These are phyloP conservation scores for Odontarrhena argentea DNA, from an alignment of 345 rosid species.

Conservation along the genomic window DNA sequence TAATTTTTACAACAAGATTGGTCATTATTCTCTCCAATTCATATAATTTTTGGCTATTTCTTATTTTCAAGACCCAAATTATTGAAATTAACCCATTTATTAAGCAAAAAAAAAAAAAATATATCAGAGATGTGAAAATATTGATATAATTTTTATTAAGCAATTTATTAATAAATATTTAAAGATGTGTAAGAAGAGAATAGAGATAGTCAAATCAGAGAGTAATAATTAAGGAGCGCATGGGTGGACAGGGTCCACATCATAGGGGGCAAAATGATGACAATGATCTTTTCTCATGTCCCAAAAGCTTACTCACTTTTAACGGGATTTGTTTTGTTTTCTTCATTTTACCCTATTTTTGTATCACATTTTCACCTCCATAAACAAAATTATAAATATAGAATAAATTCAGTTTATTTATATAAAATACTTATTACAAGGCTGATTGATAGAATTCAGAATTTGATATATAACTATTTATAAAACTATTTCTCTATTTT, in stretches of 20 bases:
- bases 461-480: neutral
- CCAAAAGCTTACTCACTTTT: conserved; percentile 43
- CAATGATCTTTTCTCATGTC: conserved; percentile 35
- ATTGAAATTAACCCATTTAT: too few species aligned
- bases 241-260: conserved; percentile 42
- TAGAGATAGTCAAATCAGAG: conserved; percentile 36
- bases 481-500: neutral
- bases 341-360: neutral
- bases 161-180: neutral
- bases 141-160: neutral
- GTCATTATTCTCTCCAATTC: too few species aligned
- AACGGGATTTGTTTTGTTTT: conserved; percentile 29
- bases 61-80: neutral
- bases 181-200: neutral
- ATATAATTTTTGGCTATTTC: conserved; percentile 6
- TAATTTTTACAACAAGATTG: too few species aligned
- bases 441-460: neutral
- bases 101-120: too few species aligned
- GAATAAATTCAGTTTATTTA: neutral
- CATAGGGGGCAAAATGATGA: conserved; percentile 45
- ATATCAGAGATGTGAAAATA: neutral
- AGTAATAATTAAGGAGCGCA: conserved; percentile 42
- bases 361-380: neutral
- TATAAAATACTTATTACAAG: neutral
- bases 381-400: neutral